These are phyloP conservation scores for Pythium pyrilobum DNA, from an alignment of 352 stramenopile genomes.

Conservation along the genomic window DNA sequence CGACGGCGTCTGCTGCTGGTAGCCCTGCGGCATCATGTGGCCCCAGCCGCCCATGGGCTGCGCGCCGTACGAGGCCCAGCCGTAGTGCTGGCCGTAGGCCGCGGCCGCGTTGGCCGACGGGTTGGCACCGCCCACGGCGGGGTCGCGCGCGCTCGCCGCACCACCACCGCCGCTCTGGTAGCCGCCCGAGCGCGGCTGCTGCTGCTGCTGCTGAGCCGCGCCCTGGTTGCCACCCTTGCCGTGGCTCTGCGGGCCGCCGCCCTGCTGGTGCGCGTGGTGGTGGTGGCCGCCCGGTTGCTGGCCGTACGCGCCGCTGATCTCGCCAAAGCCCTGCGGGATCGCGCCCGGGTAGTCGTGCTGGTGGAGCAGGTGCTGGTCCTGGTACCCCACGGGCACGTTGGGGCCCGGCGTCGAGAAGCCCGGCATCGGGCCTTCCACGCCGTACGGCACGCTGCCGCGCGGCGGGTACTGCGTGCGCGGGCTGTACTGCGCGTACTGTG, in stretches of 20 bases:
- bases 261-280: slow-evolving; percentile 33
- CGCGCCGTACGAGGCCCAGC: slow-evolving; percentile 71
- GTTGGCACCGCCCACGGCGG: slow-evolving; percentile 64
- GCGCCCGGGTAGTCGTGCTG: slow-evolving; percentile 75
- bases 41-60: slow-evolving; percentile 73
- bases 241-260: slow-evolving; percentile 55
- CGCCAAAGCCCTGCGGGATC: slow-evolving; percentile 76
- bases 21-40: slow-evolving; percentile 83
- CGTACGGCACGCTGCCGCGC: slow-evolving; percentile 78
- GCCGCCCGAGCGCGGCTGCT: slow-evolving; percentile 59
- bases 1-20: slow-evolving; percentile 70
- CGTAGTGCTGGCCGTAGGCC: slow-evolving; percentile 75
- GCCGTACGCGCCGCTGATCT: slow-evolving; percentile 68
- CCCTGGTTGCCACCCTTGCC: slow-evolving; percentile 48
- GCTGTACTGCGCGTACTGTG: slow-evolving; percentile 84
- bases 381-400: slow-evolving; percentile 72
- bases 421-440: slow-evolving; percentile 70
- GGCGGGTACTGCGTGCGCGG: slow-evolving; percentile 80
- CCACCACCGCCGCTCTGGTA: slow-evolving; percentile 43
- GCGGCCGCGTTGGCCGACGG: slow-evolving; percentile 26
- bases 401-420: slow-evolving; percentile 77
- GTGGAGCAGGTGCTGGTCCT: slow-evolving; percentile 82
- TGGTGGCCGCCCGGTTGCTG: slow-evolving; percentile 55
- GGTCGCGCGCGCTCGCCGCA: slow-evolving; percentile 36
- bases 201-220: slow-evolving; percentile 24